Base-by-base conservation (phyloP, 768 basidiomycete genomes). In the Brasilioporus rufonigricans region DNA sequence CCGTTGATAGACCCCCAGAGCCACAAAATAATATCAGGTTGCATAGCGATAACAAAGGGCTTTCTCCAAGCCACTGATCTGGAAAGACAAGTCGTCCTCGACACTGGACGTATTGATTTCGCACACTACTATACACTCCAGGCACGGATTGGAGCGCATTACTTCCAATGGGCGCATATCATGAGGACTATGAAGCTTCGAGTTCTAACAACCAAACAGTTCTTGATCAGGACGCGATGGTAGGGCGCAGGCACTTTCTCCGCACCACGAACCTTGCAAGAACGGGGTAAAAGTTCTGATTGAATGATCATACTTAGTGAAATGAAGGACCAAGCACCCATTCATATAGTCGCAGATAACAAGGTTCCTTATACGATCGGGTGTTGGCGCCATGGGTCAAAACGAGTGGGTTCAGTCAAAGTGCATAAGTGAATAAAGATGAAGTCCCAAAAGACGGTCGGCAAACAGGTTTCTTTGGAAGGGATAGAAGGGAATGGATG, bases 281-380 rank as follows among this genome's bases (percentile, higher is more conserved):
- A 12, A 35, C 27, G n/a, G 27, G 26, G 19, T n/a, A 19, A 2
- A 3, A 21, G 11, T 7, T 31, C 41, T 50, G 48, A 50, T 61
- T 31, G 48, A 53, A 40, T 19, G 26, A 23, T 32, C 14, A 52
- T 52, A 52, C 35, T 26, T 45, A 16, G 40, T 47, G 52, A 57
- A 50, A 59, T 59, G 60, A 59, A 61, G 23, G 53, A 43, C 46
- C 33, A 47, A 33, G 23, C n/a, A 18, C 27, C 39, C 36, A 41
- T 48, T 54, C 43, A 49, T 51, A 46, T 48, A 21, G 18, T 31
- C 35, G 27, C 40, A 40, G 32, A 46, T 26, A 35, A n/a, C 19
- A 44, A 40, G 19, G 41, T 46, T 46, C 48, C 19, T 40, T 46
- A 32, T n/a, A 24, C 29, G 26, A 45, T 45, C 35, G 21, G 31